Conservation (phyloP, 306 rosid genomes). For the Rosa chinensis region DNA sequence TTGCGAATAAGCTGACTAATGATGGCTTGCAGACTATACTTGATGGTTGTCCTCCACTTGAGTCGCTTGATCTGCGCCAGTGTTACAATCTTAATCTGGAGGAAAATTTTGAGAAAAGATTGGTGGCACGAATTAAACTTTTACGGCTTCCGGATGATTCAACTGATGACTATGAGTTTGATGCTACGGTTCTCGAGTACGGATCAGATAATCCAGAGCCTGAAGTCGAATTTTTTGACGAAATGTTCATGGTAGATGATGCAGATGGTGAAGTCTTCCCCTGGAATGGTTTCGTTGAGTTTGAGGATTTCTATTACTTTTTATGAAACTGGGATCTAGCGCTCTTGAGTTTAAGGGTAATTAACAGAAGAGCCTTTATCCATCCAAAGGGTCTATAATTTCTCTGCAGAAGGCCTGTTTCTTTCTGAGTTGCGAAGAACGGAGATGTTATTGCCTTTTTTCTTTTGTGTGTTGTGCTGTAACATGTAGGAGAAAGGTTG, state of each 20-base stretch:
- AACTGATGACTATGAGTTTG: constrained; percentile 32
- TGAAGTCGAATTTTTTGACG: background rate
- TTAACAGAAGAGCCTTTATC: no score
- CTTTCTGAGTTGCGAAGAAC: background rate
- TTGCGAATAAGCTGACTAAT: constrained; percentile 47
- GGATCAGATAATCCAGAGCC: no score
- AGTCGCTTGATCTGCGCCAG: constrained; percentile 50
- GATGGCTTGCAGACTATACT: constrained; percentile 53
- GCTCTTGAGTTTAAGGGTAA: background rate
- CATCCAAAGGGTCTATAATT: no score
- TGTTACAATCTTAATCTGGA: constrained; percentile 41
- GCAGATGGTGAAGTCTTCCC: background rate
- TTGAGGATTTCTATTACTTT: no score
- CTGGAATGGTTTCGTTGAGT: background rate
- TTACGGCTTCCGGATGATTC: constrained; percentile 46
- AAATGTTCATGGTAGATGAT: background rate
- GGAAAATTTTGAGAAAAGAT: constrained; percentile 30
- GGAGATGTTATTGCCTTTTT: no score
- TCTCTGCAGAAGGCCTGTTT: background rate
- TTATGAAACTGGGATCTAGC: no score
- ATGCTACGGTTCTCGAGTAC: no score
- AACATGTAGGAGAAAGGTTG: no score
- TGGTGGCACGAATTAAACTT: constrained; percentile 36
- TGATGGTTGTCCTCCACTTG: constrained; percentile 49
- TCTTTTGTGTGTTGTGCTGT: no score